phyloP scores from a whole-genome alignment of 257 asterid genomes.

The Ilex aquifolium region DNA sequence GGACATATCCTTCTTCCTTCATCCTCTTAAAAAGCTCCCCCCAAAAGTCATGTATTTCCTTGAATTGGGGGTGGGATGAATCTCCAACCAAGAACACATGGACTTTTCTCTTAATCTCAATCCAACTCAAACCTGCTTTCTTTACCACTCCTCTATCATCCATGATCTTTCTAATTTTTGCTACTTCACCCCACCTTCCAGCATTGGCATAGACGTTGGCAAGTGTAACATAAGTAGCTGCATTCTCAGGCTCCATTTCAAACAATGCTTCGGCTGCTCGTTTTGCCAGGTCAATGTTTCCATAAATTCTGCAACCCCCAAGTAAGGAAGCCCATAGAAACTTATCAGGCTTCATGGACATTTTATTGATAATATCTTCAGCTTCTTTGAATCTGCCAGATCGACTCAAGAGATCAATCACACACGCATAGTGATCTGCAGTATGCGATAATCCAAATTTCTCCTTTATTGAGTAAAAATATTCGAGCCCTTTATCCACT shows the following conservation, averaged over 20 bases:
- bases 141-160: constrained; percentile 59
- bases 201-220: constrained; percentile 61
- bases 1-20: constrained; percentile 68
- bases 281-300: constrained; percentile 54
- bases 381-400: constrained; percentile 63
- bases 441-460: constrained; percentile 42
- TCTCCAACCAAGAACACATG: constrained; percentile 59
- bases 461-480: constrained; percentile 52
- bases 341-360: constrained; percentile 59
- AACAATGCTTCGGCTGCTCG: constrained; percentile 48
- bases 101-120: constrained; percentile 30
- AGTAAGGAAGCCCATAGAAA: constrained; percentile 73
- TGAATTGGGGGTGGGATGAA: constrained; percentile 36
- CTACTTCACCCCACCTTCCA: constrained; percentile 63
- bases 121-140: constrained; percentile 78
- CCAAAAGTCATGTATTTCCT: constrained; percentile 40
- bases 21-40: constrained; percentile 50
- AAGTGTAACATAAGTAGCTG: constrained; percentile 69
- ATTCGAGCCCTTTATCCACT: constrained; percentile 62
- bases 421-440: constrained; percentile 67
- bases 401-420: constrained; percentile 64
- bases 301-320: constrained; percentile 69
- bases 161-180: constrained; percentile 49
- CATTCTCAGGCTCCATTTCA: constrained; percentile 60
- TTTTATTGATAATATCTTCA: constrained; percentile 44